Evolutionary conservation across 73 alveolate species (phyloP), one percentile per base, ranked within the genome.

Genomic region (Halteria grandinella): DNA sequence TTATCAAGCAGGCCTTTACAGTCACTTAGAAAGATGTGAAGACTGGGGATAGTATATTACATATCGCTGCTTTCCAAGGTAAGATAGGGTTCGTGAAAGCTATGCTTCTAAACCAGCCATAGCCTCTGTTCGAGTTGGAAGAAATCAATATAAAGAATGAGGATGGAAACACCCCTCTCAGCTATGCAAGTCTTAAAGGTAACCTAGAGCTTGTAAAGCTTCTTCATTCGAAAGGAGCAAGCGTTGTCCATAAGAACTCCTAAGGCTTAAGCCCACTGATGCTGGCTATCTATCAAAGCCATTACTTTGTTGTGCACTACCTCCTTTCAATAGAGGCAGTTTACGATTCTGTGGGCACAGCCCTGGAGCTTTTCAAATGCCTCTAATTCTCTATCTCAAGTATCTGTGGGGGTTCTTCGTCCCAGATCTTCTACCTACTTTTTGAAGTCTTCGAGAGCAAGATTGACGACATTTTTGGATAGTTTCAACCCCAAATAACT

Each of bases 11-110:
- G 12, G 17, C 31, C 33, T 21, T 75, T 24, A 43, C 55, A 4
- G 39, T 75, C 1, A 53, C 87, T n/a, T 50, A 75, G 52, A 75
- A 75, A 39, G 87, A 75, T 32, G 58, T 50, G 47, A 57, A 25
- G 58, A 75, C 87, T 1, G 77, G 77, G 5, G 87, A 75, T 36
- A 75, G 77, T 20, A 75, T 75, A 31, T 43, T 75, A n/a, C 87
- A 75, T 29, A 57, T 36, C 39, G 87, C 87, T 1, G 58, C 58
- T 28, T 28, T 58, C 27, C 57, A 58, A 23, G 47, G 55, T 41
- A 43, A 75, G 28, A 75, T 28, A 5, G 74, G 40, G 32, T 34
- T 75, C 21, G 69, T 43, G 20, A 57, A 34, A 36, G 48, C 14
- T 23, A 28, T 39, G 17, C 44, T 41, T 8, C 39, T 18, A 5